These are phyloP conservation scores for Tolypocladium amazonense DNA, from an alignment of 2,329 filamentous ascomycete species.

Conservation along the genomic window DNA sequence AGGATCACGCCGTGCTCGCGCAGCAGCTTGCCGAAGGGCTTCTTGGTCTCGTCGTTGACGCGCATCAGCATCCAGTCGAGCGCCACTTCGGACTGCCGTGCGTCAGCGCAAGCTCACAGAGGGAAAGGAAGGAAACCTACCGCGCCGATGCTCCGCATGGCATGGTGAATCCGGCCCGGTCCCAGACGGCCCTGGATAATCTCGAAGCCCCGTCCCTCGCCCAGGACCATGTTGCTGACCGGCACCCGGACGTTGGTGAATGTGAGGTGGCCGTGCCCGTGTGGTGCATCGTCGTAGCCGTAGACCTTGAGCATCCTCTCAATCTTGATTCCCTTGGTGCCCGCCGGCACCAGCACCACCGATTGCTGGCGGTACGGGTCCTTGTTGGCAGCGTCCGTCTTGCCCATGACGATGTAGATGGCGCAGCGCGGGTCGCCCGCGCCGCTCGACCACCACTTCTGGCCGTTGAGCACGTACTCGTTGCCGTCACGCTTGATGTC, in stretches of 20 bases:
- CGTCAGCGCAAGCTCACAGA: not conserved
- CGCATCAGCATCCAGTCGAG: conserved; percentile 92
- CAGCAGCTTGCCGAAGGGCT: conserved; percentile 80
- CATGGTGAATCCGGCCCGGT: conserved; percentile 93
- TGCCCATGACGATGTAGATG: conserved; percentile 95
- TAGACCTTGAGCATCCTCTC: conserved; percentile 90
- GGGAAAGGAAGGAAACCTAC: conserved; percentile 28
- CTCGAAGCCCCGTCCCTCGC: conserved; percentile 90
- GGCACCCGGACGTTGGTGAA: conserved; percentile 90
- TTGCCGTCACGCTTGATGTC: conserved; percentile 74
- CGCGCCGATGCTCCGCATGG: conserved; percentile 88
- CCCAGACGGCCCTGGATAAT: conserved; percentile 96
- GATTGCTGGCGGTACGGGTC: conserved; percentile 86
- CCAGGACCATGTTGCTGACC: conserved; percentile 72
- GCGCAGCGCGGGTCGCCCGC: conserved; percentile 87
- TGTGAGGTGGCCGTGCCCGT: conserved; percentile 87
- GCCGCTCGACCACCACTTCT: conserved; percentile 99
- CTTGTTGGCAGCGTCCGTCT: conserved; percentile 65
- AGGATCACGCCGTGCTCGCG: conserved; percentile 88
- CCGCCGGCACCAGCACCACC: conserved; percentile 76
- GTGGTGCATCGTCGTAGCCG: conserved; percentile 95
- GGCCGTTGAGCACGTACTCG: conserved; percentile 82
- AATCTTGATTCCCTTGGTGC: conserved; percentile 77
- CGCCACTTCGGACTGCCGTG: conserved; percentile 61
- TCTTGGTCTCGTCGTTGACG: conserved; percentile 85